These are phyloP conservation scores for Talaromyces marneffei DNA, from an alignment of 2,329 filamentous ascomycete species.

Conservation along the genomic window DNA sequence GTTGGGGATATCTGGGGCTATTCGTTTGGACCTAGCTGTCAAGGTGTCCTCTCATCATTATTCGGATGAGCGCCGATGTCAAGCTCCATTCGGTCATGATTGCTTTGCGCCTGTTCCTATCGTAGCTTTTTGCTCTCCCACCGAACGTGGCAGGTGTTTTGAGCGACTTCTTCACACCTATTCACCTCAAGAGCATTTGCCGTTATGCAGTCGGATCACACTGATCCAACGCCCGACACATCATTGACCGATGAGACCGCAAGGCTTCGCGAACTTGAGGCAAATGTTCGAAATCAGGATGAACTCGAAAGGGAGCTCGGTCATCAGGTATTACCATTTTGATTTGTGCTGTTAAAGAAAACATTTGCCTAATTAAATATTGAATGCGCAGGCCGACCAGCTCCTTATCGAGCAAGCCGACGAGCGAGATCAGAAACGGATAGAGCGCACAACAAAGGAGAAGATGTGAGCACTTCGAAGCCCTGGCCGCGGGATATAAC, in stretches of 20 bases:
- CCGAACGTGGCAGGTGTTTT: not conserved
- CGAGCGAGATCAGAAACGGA: constrained; percentile 57
- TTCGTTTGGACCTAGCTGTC: not conserved
- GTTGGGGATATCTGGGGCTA: not conserved
- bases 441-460: constrained; percentile 52
- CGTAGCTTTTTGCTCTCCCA: not conserved
- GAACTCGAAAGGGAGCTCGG: constrained; percentile 85
- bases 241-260: constrained; percentile 48
- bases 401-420: constrained; percentile 57
- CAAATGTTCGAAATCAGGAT: constrained; percentile 74
- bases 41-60: not conserved
- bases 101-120: not conserved
- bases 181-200: not conserved
- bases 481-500: not conserved
- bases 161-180: not conserved
- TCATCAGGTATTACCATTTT: constrained; percentile 41
- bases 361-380: constrained; percentile 5
- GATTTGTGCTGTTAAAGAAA: not conserved
- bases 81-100: not conserved
- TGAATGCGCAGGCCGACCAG: constrained; percentile 48
- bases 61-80: not conserved
- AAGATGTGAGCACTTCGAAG: constrained; percentile 35
- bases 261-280: constrained; percentile 57
- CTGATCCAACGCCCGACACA: not conserved
- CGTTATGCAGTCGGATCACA: not conserved